Evolutionary conservation across 2,329 filamentous ascomycete species (phyloP).

Genomic region (Colletotrichum karsti): DNA sequence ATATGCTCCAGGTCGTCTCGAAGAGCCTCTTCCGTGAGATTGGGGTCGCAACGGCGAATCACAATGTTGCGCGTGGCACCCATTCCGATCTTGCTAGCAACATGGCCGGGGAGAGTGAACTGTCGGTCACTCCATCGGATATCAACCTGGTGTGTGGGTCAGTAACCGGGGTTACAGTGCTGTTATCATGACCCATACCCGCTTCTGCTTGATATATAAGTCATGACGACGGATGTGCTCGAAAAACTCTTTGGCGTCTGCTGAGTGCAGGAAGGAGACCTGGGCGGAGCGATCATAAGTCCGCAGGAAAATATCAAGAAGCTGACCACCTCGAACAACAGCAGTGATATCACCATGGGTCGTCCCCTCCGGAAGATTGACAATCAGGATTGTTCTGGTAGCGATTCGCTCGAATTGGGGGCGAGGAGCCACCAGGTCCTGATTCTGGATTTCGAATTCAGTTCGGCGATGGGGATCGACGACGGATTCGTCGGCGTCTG

Average conservation of each 20-base stretch:
- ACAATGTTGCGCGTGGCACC: conserved; percentile 81
- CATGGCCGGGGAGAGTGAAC: conserved; percentile 69
- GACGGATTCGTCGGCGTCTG: background rate
- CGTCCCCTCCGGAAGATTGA: conserved; percentile 67
- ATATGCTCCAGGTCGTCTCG: conserved; percentile 84
- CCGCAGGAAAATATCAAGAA: conserved; percentile 75
- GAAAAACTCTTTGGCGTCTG: conserved; percentile 71
- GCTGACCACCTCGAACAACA: conserved; percentile 72
- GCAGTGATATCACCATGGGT: conserved; percentile 73
- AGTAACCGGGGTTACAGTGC: background rate
- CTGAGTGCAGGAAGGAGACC: conserved; percentile 75
- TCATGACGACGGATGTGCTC: conserved; percentile 70
- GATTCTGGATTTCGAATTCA: background rate
- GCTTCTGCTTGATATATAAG: conserved; percentile 74
- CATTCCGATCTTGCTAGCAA: conserved; percentile 68
- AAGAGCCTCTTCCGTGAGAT: conserved; percentile 70
- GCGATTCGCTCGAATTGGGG: conserved; percentile 46
- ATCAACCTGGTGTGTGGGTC: conserved; percentile 62
- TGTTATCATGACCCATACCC: conserved; percentile 52
- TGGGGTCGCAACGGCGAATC: conserved; percentile 65
- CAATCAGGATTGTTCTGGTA: conserved; percentile 68
- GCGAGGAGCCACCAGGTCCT: background rate
- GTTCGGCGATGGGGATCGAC: background rate
- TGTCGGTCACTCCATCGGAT: conserved; percentile 77
- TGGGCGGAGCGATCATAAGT: conserved; percentile 65